Conservation (phyloP, 1,284 basidiomycete genomes). For the Rhodotorula glutinis region DNA sequence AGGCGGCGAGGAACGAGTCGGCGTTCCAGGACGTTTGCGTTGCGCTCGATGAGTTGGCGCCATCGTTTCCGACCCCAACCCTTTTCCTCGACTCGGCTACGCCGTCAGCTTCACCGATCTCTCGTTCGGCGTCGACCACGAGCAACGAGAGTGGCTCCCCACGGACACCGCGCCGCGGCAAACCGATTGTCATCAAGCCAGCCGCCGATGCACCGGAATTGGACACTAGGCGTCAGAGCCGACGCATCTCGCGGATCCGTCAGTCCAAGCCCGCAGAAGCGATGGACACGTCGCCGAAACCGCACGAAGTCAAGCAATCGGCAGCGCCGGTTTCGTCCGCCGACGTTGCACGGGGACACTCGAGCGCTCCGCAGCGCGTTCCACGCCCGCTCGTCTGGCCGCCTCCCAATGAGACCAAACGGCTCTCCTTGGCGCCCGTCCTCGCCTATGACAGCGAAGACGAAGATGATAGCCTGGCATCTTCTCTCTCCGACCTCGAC, state of each 20-base stretch:
- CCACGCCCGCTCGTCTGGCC: constrained; percentile 11
- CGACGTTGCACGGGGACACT: too few relatives aligned
- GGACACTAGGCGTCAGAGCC: not conserved
- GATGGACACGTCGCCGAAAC: not conserved
- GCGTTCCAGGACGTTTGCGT: constrained; percentile 2
- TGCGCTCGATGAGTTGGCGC: not conserved
- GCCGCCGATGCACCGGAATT: not conserved
- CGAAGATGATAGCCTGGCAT: not conserved
- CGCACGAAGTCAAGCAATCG: not conserved
- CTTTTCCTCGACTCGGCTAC: not conserved
- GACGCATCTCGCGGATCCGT: not conserved
- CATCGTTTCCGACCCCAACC: not conserved
- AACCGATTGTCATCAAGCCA: constrained; percentile 19
- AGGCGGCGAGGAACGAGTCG: not conserved
- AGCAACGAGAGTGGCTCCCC: not conserved
- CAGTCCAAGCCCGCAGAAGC: not conserved
- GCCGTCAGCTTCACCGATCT: not conserved
- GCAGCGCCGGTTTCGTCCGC: not conserved
- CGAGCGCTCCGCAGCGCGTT: not conserved
- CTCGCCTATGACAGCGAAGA: constrained; percentile 9
- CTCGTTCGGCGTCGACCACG: not conserved
- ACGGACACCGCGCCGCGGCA: not conserved
- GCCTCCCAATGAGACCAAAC: constrained; percentile 20
- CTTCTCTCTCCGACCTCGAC: constrained; percentile 1
- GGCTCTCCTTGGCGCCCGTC: constrained; percentile 6